Conservation (phyloP, 306 rosid species). For the Dryas drummondii region DNA sequence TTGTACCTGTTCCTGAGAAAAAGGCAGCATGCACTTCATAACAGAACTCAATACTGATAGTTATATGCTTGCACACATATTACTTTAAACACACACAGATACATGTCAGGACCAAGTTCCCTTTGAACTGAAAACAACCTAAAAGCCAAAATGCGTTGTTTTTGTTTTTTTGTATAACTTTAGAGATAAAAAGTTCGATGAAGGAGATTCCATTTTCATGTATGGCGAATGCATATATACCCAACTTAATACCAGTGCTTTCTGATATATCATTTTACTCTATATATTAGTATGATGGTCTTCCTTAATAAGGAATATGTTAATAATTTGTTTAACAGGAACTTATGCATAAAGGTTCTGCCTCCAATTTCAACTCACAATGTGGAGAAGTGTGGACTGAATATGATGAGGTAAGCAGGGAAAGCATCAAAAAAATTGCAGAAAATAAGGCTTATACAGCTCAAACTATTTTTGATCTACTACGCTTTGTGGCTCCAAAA, state of each 20-base stretch:
- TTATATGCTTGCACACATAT: background rate
- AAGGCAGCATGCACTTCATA: background rate
- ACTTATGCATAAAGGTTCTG: conserved; percentile 21
- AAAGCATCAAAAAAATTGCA: conserved; percentile 33
- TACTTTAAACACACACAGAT: background rate
- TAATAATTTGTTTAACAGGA: conserved; percentile 38
- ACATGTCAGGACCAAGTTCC: background rate
- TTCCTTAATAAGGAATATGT: background rate
- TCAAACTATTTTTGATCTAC: conserved; percentile 46
- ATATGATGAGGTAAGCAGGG: conserved; percentile 54
- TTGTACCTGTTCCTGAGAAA: background rate
- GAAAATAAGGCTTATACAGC: conserved; percentile 50
- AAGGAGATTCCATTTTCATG: background rate
- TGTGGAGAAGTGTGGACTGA: conserved; percentile 52
- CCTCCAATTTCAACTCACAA: conserved; percentile 36
- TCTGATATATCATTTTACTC: background rate
- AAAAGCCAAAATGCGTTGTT: background rate
- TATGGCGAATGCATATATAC: background rate
- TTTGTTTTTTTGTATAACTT: background rate
- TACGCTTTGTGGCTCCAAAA: conserved; percentile 54
- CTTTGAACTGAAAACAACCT: background rate
- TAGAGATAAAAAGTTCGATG: background rate
- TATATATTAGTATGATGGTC: background rate
- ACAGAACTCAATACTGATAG: background rate
- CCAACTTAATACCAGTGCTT: background rate